Evolutionary conservation across 768 basidiomycete genomes (phyloP), one percentile per base, ranked within the genome.

Genomic region (Chiua virens): DNA sequence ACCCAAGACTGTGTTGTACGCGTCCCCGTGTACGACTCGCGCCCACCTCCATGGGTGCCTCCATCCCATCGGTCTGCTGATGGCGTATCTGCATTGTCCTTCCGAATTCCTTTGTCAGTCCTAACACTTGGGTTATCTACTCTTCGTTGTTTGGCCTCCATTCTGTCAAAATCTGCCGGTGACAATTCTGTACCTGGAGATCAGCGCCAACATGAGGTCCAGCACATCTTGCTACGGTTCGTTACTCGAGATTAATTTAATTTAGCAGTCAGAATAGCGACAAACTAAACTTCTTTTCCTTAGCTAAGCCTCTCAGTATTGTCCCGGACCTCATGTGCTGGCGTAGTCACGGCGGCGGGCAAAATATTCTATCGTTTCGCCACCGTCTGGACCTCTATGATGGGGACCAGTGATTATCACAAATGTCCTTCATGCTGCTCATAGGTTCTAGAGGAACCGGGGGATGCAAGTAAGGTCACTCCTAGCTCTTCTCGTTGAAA

Each of bases 341-440:
- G 85, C 20, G 69, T 83, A 8, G 73, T 90, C 23, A 73, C 75
- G 4, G 79, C 80, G 0, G 78, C 88, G 1, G 76, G 90, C n/a
- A 83, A 87, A 55, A 83, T 82, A 5, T 74, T 92, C n/a, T 79
- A 82, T 52, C 81, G 86, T 8, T 85, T 86, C 58, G 77, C 80
- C 11, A 78, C 80, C 21, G 83, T 91, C 42, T 92, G 89, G 89
- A 79, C 80, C 13, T 88, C 86, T 53, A 88, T 92, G 84, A 77
- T 87, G 59, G 77, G 70, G 13, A 78, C 79, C 53, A 71, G 72
- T 18, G 68, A 60, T n/a, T 1, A 83, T 92, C 46, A 75, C 83
- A 3, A 68, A 71, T 8, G 78, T 85, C 0, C 76, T 93, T 21
- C 81, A 83, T 58, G 67, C 74, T 25, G 79, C 85, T 3, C 82